Conservation (phyloP, 495 filamentous ascomycete species). For the Alectoria sarmentosa region DNA sequence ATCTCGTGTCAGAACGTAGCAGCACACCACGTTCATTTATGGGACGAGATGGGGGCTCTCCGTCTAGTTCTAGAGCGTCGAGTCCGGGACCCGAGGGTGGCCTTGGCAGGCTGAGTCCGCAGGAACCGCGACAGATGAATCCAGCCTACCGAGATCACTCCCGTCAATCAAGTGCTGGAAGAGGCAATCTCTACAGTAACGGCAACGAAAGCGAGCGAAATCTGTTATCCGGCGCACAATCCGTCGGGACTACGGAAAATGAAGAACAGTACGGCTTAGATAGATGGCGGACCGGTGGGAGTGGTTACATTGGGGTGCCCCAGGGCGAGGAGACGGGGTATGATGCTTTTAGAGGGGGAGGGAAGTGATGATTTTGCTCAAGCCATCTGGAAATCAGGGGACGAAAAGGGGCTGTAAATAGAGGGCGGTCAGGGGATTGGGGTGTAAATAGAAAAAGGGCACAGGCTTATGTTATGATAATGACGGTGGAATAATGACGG, state of each 20-base stretch:
- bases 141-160: slow-evolving; percentile 21
- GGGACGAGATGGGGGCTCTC: slow-evolving; percentile 37
- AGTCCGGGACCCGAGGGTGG: slow-evolving; percentile 34
- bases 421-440: neutral
- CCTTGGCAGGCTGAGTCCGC: neutral
- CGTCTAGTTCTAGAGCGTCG: slow-evolving; percentile 38
- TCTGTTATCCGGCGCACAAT: slow-evolving; percentile 40
- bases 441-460: neutral
- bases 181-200: slow-evolving; percentile 31
- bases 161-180: slow-evolving; percentile 10
- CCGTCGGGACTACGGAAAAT: slow-evolving; percentile 30
- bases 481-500: neutral
- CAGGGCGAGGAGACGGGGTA: slow-evolving; percentile 42
- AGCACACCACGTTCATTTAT: slow-evolving; percentile 55
- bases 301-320: slow-evolving; percentile 37
- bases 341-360: slow-evolving; percentile 38
- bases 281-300: slow-evolving; percentile 43
- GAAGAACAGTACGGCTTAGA: slow-evolving; percentile 31
- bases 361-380: slow-evolving; percentile 28
- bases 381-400: neutral
- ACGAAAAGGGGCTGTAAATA: neutral
- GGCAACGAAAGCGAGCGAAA: slow-evolving; percentile 41
- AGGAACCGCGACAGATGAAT: slow-evolving; percentile 15
- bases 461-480: neutral
- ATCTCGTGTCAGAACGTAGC: slow-evolving; percentile 55